These are phyloP conservation scores for Colletotrichum musae DNA, from an alignment of 2,329 filamentous ascomycete genomes.

Conservation along the genomic window DNA sequence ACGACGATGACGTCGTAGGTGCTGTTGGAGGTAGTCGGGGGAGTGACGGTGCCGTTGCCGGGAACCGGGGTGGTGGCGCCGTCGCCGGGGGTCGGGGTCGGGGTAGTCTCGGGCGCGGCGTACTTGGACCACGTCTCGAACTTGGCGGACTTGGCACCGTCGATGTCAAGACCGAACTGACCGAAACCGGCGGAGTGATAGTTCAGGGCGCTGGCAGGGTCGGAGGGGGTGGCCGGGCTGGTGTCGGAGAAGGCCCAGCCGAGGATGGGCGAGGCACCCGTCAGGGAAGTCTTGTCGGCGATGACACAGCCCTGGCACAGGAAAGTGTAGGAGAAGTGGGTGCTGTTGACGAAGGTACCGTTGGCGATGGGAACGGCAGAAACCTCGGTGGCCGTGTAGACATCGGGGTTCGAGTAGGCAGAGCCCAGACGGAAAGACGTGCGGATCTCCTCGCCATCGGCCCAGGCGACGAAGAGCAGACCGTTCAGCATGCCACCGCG, in stretches of 20 bases:
- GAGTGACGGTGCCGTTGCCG: constrained; percentile 45
- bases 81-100: constrained; percentile 27
- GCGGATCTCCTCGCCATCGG: constrained; percentile 58
- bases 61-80: constrained; percentile 38
- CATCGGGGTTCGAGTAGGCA: constrained; percentile 62
- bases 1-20: constrained; percentile 58
- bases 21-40: constrained; percentile 46
- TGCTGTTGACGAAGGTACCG: constrained; percentile 66
- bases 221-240: constrained; percentile 49
- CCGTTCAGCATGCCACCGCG: constrained; percentile 62
- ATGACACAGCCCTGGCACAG: constrained; percentile 62
- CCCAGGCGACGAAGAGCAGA: constrained; percentile 65
- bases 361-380: constrained; percentile 62
- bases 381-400: constrained; percentile 57
- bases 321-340: constrained; percentile 68
- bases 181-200: constrained; percentile 59
- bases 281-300: constrained; percentile 51
- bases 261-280: constrained; percentile 48
- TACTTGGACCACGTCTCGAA: constrained; percentile 38
- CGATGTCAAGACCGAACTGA: constrained; percentile 51
- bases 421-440: constrained; percentile 49
- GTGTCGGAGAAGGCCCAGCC: constrained; percentile 57
- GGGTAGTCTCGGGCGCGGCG: constrained; percentile 23
- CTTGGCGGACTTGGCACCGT: constrained; percentile 51
- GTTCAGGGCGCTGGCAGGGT: constrained; percentile 51